Evolutionary conservation across 2,329 filamentous ascomycete genomes (phyloP).

Genomic region (Penicillium verrucosum): DNA sequence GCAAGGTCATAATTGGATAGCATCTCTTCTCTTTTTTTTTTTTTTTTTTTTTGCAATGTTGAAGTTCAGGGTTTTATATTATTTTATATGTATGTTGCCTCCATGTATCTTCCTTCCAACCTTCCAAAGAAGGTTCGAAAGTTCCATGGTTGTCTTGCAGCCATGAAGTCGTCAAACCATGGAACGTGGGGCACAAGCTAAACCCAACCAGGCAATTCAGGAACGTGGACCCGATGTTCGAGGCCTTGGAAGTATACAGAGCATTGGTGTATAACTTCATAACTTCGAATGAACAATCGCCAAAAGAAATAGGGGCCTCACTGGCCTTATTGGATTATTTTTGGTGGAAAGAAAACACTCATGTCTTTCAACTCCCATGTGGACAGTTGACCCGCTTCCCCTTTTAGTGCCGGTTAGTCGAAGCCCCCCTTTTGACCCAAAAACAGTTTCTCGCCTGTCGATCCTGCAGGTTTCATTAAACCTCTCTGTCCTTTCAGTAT

Average conservation of each 20-base stretch:
- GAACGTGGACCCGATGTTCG: slow-evolving; percentile 1
- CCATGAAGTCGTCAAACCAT: slow-evolving; percentile 5
- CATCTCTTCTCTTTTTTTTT: slow-evolving; percentile 4
- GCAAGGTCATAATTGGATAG: not conserved
- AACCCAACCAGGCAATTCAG: slow-evolving; percentile 21
- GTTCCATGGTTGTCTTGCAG: not conserved
- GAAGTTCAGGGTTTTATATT: no score
- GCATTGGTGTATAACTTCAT: not conserved
- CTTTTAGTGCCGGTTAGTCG: slow-evolving; percentile 17
- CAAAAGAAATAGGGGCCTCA: not conserved
- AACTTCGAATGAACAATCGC: not conserved
- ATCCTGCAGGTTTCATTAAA: slow-evolving; percentile 26
- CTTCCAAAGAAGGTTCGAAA: not conserved
- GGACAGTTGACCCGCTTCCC: slow-evolving; percentile 13
- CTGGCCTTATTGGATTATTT: not conserved
- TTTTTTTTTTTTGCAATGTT: not conserved
- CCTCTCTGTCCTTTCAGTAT: slow-evolving; percentile 17
- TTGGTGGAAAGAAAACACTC: not conserved
- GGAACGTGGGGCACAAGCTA: slow-evolving; percentile 26
- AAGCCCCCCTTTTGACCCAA: slow-evolving; percentile 22
- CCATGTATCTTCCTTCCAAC: not conserved
- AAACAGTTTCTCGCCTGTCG: slow-evolving; percentile 25
- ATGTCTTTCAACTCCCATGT: slow-evolving; percentile 8
- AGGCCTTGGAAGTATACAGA: not conserved
- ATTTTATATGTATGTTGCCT: not conserved